Base-by-base conservation (phyloP, 305 asterid species). In the Rubia balearica region DNA sequence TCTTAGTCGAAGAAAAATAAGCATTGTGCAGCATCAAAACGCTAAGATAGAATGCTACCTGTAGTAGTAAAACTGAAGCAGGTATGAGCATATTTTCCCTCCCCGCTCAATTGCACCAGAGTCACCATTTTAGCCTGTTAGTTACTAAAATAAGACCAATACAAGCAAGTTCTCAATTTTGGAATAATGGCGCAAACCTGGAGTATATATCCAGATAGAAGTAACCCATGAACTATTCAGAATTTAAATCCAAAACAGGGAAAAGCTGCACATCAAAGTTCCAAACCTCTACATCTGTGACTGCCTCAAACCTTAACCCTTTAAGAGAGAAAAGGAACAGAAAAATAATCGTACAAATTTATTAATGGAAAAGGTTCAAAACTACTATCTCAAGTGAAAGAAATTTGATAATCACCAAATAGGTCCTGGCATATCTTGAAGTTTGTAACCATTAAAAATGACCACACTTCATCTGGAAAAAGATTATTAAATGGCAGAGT, bases 371-470 rank as follows among this genome's bases (percentile, higher is more conserved):
- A 74, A 73, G 24, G 10, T 17, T 59, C 40, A 45, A 77, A 78
- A 64, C 65, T 69, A 46, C 46, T 38, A 75, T 70, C 76, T 5
- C 61, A 33, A 59, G 56, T 73, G 48, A 62, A 72, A 21, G 41
- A n/a, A 24, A 45, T 66, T 70, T 72, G 27, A 64, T 43, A 43
- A 77, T 84, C 88, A 94, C 99, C 99, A 78, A 94, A 89, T 65
- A 94, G 85, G 77, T 94, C 98, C 85, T 94, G 96, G 85, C 85
- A 89, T 66, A 91, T 88, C 85, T 94, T 94, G 83, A 94, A 88
- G 77, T n/a, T n/a, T n/a, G n/a, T n/a, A n/a, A n/a, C n/a, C n/a
- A n/a, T n/a, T n/a, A n/a, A n/a, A n/a, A n/a, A n/a, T n/a, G n/a
- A n/a, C n/a, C n/a, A n/a, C n/a, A n/a, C n/a, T n/a, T n/a, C n/a